Evolutionary conservation across 1,284 basidiomycete genomes (phyloP).

Genomic region (Kwoniella shivajii): DNA sequence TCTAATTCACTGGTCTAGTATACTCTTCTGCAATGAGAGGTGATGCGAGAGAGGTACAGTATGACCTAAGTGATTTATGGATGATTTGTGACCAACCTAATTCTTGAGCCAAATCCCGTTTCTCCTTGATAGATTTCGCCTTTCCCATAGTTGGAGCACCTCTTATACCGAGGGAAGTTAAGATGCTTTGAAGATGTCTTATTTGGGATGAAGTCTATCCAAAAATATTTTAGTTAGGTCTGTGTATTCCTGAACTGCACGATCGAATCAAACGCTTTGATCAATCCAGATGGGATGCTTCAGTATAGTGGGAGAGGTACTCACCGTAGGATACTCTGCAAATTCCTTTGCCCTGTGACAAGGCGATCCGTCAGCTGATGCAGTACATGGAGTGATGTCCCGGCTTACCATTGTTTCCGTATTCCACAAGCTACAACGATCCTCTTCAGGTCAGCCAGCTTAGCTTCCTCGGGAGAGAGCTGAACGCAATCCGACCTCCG

Average conservation of each 20-base stretch:
- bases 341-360: slow-evolving; percentile 63
- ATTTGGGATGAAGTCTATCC: slow-evolving; percentile 65
- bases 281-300: no score
- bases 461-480: slow-evolving; percentile 43
- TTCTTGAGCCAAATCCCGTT: slow-evolving; percentile 74
- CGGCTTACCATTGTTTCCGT: slow-evolving; percentile 72
- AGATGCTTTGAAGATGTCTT: slow-evolving; percentile 64
- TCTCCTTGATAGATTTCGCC: slow-evolving; percentile 70
- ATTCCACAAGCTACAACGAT: slow-evolving; percentile 76
- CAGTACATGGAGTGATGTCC: no score
- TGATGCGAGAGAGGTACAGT: neutral
- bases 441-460: slow-evolving; percentile 45
- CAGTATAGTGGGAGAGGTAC: no score
- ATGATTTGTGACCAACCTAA: slow-evolving; percentile 61
- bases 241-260: neutral
- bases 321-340: slow-evolving; percentile 59
- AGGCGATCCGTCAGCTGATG: no score
- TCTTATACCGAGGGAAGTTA: slow-evolving; percentile 74
- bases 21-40: neutral
- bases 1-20: neutral
- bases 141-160: slow-evolving; percentile 75
- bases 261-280: no score
- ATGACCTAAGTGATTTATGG: neutral
- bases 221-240: neutral
- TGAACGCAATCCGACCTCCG: slow-evolving; percentile 7